Base-by-base conservation (phyloP, 345 rosid species). In the Brassica nigra region DNA sequence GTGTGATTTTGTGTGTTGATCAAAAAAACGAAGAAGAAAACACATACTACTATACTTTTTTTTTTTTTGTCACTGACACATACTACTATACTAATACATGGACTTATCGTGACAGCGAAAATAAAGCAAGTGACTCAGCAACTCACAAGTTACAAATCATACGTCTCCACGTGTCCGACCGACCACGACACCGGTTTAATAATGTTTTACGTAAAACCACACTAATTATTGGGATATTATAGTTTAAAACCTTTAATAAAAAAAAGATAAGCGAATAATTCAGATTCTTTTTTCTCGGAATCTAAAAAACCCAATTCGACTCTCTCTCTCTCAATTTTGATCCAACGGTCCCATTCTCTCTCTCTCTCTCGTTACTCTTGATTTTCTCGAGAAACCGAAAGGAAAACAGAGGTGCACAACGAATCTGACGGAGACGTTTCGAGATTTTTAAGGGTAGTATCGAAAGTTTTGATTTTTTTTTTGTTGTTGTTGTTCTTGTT, bases 331-430 rank as follows among this genome's bases (percentile, higher is more conserved):
- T 34, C 37, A 18, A 42, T 55, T 59, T 34, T 70, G 65, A 78
- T 76, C 88, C 67, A 10, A 82, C 83, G 62, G 80, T 83, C 83
- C 76, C 12, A 10, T 42, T 1, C 49, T 34, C 47, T 39, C 14
- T 1, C 49, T 34, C 47, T 39, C 14, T 42, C 49, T 34, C 37
- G 49, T 42, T 42, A 76, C 65, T 36, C 62, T 23, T 23, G 10
- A 37, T 71, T 81, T 79, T 34, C 82, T 64, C 78, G 42, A 52
- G 70, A 67, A 74, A 73, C 87, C 58, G 71, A 81, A 79, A 79
- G 69, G 69, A 74, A 81, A 67, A 62, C 66, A 78, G 63, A 69
- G 83, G 71, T 8, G 14, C 62, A 39, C 1, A 70, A 57, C 83
- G 76, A 70, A 52, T 68, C 75, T 68, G 39, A 18, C 42, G 54